phyloP scores from a whole-genome alignment of 129 eudicot species.

The Sambucus nigra region DNA sequence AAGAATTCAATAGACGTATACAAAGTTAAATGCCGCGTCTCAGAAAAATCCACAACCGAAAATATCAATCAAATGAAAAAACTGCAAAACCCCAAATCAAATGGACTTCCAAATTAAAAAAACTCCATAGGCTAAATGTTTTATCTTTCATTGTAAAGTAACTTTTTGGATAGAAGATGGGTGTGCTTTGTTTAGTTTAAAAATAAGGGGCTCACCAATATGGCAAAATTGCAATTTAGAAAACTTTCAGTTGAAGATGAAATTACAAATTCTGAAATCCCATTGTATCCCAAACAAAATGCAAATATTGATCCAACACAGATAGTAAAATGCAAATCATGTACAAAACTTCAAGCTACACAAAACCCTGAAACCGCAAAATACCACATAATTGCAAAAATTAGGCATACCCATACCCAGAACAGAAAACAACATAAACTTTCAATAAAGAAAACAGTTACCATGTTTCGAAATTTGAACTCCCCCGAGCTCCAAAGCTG shows the following conservation, averaged over 20 bases:
- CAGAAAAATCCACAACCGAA: conserved; percentile 31
- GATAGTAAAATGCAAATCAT: not conserved
- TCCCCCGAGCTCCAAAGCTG: conserved; percentile 75
- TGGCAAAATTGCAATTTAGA: too few relatives aligned
- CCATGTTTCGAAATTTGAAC: conserved; percentile 64
- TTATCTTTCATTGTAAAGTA: too few relatives aligned
- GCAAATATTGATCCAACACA: not conserved
- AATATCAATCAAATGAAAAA: conserved; percentile 41
- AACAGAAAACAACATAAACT: too few relatives aligned
- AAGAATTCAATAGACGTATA: not conserved
- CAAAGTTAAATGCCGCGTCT: not conserved
- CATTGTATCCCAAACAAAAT: conserved; percentile 1
- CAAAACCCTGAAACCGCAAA: too few relatives aligned
- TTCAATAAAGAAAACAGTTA: conserved; percentile 9
- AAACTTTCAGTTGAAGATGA: too few relatives aligned
- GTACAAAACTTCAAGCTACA: too few relatives aligned
- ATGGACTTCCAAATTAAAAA: too few relatives aligned
- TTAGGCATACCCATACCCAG: not conserved
- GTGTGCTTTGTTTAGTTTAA: too few relatives aligned
- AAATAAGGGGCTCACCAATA: too few relatives aligned
- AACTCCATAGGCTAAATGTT: too few relatives aligned
- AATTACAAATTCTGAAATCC: too few relatives aligned
- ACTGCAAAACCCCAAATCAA: not conserved
- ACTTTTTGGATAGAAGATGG: too few relatives aligned
- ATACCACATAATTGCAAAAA: not conserved